Percentiles rank a stretch among this genome's conserved stretches.
Conservation (phyloP, 257 asterid species). For the Ajuga chamaepitys region DNA sequence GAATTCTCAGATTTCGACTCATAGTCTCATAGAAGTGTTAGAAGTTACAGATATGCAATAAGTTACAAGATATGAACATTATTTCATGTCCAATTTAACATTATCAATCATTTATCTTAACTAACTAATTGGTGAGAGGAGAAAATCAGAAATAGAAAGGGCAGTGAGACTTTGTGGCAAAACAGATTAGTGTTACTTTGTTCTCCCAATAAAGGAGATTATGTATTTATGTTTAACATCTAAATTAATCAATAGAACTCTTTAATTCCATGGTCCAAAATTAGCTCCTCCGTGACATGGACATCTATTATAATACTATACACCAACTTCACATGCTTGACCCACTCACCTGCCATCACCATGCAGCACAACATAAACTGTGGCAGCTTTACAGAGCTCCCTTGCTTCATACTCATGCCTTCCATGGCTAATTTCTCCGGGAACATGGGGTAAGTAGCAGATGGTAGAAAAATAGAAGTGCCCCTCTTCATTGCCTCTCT, state of each 20-base stretch:
- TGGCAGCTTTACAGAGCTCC: conserved; percentile 62
- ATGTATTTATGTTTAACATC: not conserved
- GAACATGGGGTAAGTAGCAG: conserved; percentile 95
- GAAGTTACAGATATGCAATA: too few species aligned
- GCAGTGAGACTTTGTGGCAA: not conserved
- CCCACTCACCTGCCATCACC: conserved; percentile 82
- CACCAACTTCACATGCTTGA: not conserved
- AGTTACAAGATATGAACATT: not conserved
- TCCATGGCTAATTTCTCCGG: conserved; percentile 95
- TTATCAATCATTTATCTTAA: not conserved
- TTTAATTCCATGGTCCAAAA: not conserved
- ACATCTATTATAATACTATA: not conserved
- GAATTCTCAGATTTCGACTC: not conserved
- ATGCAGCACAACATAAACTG: conserved; percentile 77
- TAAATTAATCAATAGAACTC: not conserved
- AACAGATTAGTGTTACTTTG: not conserved
- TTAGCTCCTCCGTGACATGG: not conserved
- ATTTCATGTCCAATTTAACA: not conserved
- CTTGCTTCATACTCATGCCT: conserved; percentile 97
- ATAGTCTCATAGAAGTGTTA: too few species aligned
- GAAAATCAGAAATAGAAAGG: not conserved
- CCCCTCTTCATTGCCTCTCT: conserved; percentile 96
- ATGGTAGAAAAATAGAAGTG: conserved; percentile 84
- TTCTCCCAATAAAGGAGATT: not conserved
- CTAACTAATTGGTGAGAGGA: not conserved